These are phyloP conservation scores for Metschnikowia drakensbergensis DNA, from an alignment of 805 yeast genomes.

Conservation along the genomic window DNA sequence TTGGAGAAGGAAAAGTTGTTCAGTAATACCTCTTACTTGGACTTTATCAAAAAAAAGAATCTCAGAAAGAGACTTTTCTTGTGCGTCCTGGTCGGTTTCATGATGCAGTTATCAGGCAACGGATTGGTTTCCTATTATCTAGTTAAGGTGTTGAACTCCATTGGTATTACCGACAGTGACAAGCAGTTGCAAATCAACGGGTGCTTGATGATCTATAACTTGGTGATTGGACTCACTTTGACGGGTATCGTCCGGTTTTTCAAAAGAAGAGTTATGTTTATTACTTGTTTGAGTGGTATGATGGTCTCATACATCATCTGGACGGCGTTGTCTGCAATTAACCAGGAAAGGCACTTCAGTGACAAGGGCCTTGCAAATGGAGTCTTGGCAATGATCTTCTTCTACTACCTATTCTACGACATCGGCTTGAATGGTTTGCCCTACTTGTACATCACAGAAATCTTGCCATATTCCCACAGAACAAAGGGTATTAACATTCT, in stretches of 20 bases:
- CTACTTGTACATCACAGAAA: slow-evolving; percentile 43
- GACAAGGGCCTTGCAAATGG: slow-evolving; percentile 42
- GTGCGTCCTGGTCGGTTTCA: slow-evolving; percentile 27
- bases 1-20: slow-evolving; percentile 38
- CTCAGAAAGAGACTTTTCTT: slow-evolving; percentile 42
- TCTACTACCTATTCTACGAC: slow-evolving; percentile 41
- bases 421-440: slow-evolving; percentile 45
- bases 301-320: slow-evolving; percentile 37
- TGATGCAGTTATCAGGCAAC: slow-evolving; percentile 49
- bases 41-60: slow-evolving; percentile 35
- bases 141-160: slow-evolving; percentile 46
- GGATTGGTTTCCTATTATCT: slow-evolving; percentile 51
- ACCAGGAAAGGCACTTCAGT: slow-evolving; percentile 38
- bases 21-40: slow-evolving; percentile 32
- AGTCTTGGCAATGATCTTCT: slow-evolving; percentile 49
- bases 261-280: slow-evolving; percentile 36
- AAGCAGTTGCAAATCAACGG: slow-evolving; percentile 49
- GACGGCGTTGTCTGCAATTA: slow-evolving; percentile 44
- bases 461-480: slow-evolving; percentile 35
- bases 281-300: slow-evolving; percentile 36
- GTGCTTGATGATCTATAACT: slow-evolving; percentile 32
- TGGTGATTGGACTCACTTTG: slow-evolving; percentile 23
- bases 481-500: slow-evolving; percentile 40
- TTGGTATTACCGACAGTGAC: slow-evolving; percentile 45
- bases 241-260: slow-evolving; percentile 24